Percentiles rank a stretch among this genome's conserved stretches.
These are phyloP conservation scores for Hymenoscyphus fraxineus DNA, from an alignment of 2,329 filamentous ascomycete species.

Conservation along the genomic window DNA sequence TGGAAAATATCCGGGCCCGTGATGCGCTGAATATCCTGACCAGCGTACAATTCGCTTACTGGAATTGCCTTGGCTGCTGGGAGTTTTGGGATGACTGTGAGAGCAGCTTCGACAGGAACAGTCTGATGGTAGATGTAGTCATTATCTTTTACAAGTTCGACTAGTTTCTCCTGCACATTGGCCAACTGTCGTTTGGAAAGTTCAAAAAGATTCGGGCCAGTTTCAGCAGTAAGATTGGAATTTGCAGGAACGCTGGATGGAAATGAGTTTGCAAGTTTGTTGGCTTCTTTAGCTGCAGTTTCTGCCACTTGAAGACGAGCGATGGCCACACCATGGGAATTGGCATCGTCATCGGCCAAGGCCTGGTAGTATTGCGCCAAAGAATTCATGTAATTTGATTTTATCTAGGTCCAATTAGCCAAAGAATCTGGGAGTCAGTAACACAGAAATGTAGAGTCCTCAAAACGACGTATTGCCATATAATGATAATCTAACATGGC, in stretches of 20 bases:
- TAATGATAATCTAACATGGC: neutral
- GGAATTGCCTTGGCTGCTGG: slow-evolving; percentile 96
- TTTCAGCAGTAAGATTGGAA: slow-evolving; percentile 80
- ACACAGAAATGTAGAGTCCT: neutral
- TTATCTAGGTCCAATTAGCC: slow-evolving; percentile 48
- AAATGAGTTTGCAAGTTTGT: slow-evolving; percentile 72
- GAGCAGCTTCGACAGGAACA: slow-evolving; percentile 78
- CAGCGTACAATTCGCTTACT: slow-evolving; percentile 92
- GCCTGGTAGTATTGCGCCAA: slow-evolving; percentile 93
- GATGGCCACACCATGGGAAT: slow-evolving; percentile 81
- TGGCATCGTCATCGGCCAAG: slow-evolving; percentile 82
- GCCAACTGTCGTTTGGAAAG: slow-evolving; percentile 78
- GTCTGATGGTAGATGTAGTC: slow-evolving; percentile 97
- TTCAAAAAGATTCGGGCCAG: slow-evolving; percentile 69
- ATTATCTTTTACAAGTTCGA: slow-evolving; percentile 81
- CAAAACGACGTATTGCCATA: neutral
- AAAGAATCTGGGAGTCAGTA: neutral
- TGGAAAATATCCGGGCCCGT: slow-evolving; percentile 96
- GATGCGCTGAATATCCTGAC: slow-evolving; percentile 94
- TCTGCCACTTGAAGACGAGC: slow-evolving; percentile 80
- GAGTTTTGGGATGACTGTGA: slow-evolving; percentile 81
- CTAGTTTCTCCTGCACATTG: slow-evolving; percentile 75
- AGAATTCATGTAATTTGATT: slow-evolving; percentile 77
- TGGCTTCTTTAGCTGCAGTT: slow-evolving; percentile 71
- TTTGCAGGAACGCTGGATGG: slow-evolving; percentile 73